Evolutionary conservation across 148 eudicot species (phyloP), one percentile per base, ranked within the genome.

Genomic region (Spergularia bocconei): DNA sequence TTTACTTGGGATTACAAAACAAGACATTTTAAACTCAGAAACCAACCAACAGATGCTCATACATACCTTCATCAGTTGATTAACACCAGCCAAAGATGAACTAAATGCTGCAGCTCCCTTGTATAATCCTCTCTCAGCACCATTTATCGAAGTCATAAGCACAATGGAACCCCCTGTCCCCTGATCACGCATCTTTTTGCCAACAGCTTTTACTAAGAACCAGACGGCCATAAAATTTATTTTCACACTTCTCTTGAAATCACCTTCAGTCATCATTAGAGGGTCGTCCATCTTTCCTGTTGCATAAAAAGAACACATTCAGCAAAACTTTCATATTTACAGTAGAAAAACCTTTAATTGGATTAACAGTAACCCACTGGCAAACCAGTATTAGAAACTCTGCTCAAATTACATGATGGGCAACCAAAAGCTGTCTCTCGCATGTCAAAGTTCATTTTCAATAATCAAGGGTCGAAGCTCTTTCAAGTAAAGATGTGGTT

Each of bases 91-190:
- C 80, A 89, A 79, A 76, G 96, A 89, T 15, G 96, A 89, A 77
- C 93, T 96, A 81, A 83, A 94, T 56, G 98, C 97, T 75, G 97
- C 90, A 76, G 93, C 88, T 68, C 98, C 96, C 74, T 81, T 91
- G 82, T 91, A 94, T 67, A 94, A 14, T 63, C 98, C 98, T 84
- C 97, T 87, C 84, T 92, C 97, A 67, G 91, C 88, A 41, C 98
- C 96, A 48, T 83, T 85, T 74, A 92, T 79, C 20, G 98, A 85
- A 84, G 88, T 90, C 86, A 92, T 41, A 71, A 94, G 85, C 54
- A 92, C 89, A 69, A 92, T 81, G 56, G 97, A 94, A 64, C 98
- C 98, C 50, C 97, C 97, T 50, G 90, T 75, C 69, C 86, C 87
- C 67, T 90, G 89, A 67, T 91, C 96, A 17, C 96, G 88, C 97